Evolutionary conservation across 805 yeast species (phyloP).

Genomic region (Suhomyces prunicola): DNA sequence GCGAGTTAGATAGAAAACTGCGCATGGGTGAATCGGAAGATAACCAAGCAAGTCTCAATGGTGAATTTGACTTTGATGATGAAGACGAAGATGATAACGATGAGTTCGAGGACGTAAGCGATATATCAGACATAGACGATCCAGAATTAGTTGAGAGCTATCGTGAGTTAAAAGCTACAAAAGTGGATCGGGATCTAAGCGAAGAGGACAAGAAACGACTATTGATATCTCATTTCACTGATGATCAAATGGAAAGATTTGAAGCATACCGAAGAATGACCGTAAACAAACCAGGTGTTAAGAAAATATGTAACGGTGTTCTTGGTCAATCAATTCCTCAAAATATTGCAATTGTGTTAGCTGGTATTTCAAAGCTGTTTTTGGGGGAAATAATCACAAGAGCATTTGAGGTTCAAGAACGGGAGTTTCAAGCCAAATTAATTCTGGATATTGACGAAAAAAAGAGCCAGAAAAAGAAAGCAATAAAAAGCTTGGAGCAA

Average conservation of each 20-base stretch:
- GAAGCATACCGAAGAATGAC: conserved; percentile 80
- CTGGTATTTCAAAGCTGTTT: conserved; percentile 84
- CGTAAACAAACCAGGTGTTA: conserved; percentile 62
- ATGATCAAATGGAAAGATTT: conserved; percentile 82
- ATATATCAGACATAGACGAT: conserved; percentile 35
- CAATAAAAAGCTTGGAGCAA: conserved; percentile 37
- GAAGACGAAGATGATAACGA: conserved; percentile 17
- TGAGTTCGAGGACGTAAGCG: conserved; percentile 23
- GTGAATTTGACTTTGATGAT: conserved; percentile 11
- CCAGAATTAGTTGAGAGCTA: conserved; percentile 29
- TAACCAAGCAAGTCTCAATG: neutral
- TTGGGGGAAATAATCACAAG: conserved; percentile 86
- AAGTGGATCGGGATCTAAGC: conserved; percentile 20
- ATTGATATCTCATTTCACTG: conserved; percentile 68
- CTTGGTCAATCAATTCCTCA: conserved; percentile 78
- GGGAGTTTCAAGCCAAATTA: conserved; percentile 45
- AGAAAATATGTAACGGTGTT: conserved; percentile 73
- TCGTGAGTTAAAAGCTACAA: conserved; percentile 29
- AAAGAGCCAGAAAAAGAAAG: conserved; percentile 34
- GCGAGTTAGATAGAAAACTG: conserved; percentile 16
- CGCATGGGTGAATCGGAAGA: conserved; percentile 1
- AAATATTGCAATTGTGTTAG: conserved; percentile 74
- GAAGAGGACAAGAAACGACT: conserved; percentile 60
- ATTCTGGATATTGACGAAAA: conserved; percentile 36
- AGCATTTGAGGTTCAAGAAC: conserved; percentile 68